Evolutionary conservation across 176 grass and related monocot species (phyloP), one percentile per base, ranked within the genome.

Genomic region (Carex kokanica): DNA sequence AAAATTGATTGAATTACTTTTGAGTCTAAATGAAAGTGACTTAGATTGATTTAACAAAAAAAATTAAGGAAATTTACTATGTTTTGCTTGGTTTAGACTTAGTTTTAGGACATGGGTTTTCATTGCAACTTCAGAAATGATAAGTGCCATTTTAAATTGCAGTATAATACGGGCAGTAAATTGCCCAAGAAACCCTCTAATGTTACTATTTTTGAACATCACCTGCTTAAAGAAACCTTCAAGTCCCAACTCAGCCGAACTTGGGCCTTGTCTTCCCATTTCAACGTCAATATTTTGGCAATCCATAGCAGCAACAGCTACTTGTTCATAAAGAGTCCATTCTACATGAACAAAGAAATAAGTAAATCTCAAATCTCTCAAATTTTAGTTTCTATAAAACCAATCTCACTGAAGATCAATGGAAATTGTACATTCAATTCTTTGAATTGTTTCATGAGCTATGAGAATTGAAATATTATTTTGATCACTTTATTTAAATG

Each of bases 271-370:
- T 83, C 70, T 81, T 81, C 91, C 94, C 90, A 97, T 92, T 90
- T 97, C 96, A 49, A 99, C 86, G 67, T 99, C 89, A n/a, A 93
- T 77, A 54, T 85, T 88, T 74, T 95, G 93, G 74, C 96, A 99
- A 90, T 99, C 96, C 91, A 99, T 93, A 72, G 96, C 96, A 2
- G 93, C 93, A 10, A 88, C 58, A 0, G 93, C 91, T 45, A 99
- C 96, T 84, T 99, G 96, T 85, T 99, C 96, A 16, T 99, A 99
- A 36, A 99, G 96, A 81, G 93, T 90, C 96, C 96, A 99, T 86
- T 93, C 96, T 99, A 81, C 89, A 89, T 64, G 25, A 27, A 71
- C 82, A 87, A 15, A 93, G 8, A 64, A 68, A 65, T 32, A 25
- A 82, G 47, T 4, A 64, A 63, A 82, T 66, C 41, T 66, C 21